Evolutionary conservation across 2,329 filamentous ascomycete species (phyloP).

Genomic region (Diaporthe destruens): DNA sequence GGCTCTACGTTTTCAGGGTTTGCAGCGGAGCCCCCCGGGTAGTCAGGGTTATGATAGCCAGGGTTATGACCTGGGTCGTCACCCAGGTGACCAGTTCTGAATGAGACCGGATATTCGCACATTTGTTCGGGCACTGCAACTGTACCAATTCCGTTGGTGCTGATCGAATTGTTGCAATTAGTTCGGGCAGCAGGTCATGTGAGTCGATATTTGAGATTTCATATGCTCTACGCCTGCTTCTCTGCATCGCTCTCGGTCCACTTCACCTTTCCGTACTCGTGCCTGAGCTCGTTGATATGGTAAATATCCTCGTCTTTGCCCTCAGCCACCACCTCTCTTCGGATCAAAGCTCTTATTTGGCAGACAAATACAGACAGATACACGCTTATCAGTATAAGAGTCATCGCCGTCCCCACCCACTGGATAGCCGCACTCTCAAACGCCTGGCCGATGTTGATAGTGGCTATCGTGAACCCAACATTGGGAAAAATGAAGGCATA

Average conservation of each 20-base stretch:
- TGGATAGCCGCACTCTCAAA: constrained; percentile 38
- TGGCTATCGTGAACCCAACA: constrained; percentile 43
- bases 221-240: neutral
- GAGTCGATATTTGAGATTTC: neutral
- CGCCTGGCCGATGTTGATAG: constrained; percentile 42
- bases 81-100: too few relatives aligned
- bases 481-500: constrained; percentile 45
- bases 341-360: constrained; percentile 9
- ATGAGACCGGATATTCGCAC: too few relatives aligned
- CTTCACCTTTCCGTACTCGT: constrained; percentile 22
- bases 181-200: neutral
- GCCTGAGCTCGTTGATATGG: constrained; percentile 8
- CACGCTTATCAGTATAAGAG: constrained; percentile 33
- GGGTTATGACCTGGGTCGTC: neutral
- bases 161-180: too few relatives aligned
- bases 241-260: constrained; percentile 1
- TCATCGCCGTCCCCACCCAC: constrained; percentile 44
- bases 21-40: neutral
- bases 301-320: constrained; percentile 18
- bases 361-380: neutral
- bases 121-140: neutral
- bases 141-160: neutral
- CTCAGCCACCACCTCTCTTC: constrained; percentile 8
- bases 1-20: constrained; percentile 14
- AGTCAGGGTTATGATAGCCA: neutral